phyloP scores from a whole-genome alignment of 1,284 basidiomycete species.

The Ceratobasidium sp. region DNA sequence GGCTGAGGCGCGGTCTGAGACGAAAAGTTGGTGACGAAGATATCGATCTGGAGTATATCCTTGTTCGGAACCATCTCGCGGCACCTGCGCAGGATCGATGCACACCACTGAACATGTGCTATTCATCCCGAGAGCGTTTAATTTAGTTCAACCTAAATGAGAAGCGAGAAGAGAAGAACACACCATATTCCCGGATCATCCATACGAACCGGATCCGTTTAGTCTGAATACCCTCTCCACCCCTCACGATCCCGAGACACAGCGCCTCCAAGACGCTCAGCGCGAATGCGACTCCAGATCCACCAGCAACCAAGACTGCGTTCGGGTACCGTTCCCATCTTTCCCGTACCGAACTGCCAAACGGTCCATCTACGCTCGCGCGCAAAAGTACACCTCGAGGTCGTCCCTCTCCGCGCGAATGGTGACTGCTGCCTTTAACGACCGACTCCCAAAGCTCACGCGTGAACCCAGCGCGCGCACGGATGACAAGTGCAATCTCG shows the following conservation, averaged over 20 bases:
- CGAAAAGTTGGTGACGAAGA: conserved; percentile 80
- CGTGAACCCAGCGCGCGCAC: conserved; percentile 84
- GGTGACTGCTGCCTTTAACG: conserved; percentile 54
- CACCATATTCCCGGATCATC: conserved; percentile 86
- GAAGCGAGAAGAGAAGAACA: conserved; percentile 54
- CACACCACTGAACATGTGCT: conserved; percentile 90
- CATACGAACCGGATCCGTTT: conserved; percentile 83
- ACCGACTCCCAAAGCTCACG: conserved; percentile 76
- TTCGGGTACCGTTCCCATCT: conserved; percentile 76
- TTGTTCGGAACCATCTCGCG: conserved; percentile 69
- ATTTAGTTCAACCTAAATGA: conserved; percentile 13
- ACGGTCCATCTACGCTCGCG: conserved; percentile 81
- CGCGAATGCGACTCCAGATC: conserved; percentile 85
- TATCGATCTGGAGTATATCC: conserved; percentile 77
- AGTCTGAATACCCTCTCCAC: conserved; percentile 65
- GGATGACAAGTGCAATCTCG: conserved; percentile 79
- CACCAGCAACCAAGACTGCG: conserved; percentile 80
- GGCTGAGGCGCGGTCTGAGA: conserved; percentile 49
- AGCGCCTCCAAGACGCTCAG: conserved; percentile 79
- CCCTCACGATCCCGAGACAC: conserved; percentile 71
- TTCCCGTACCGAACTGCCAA: conserved; percentile 78
- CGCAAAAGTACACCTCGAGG: conserved; percentile 71
- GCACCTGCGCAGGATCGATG: conserved; percentile 76
- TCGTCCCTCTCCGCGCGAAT: conserved; percentile 56
- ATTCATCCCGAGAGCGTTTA: conserved; percentile 8